phyloP scores from a whole-genome alignment of 805 yeast genomes.

The Kluyveromyces nonfermentans region DNA sequence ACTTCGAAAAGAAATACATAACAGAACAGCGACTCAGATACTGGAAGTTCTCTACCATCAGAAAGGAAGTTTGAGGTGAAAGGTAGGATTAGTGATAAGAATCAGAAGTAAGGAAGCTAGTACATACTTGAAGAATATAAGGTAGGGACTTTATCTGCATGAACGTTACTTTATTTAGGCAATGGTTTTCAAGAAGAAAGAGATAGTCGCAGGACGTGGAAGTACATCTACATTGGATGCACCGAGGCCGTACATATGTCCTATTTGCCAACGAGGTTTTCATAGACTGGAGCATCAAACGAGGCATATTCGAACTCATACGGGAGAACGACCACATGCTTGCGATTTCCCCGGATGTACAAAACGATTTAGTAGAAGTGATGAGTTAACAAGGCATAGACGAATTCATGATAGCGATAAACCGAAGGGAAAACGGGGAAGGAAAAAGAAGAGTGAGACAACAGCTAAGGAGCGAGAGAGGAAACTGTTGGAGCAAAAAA shows the following conservation, averaged over 20 bases:
- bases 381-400: constrained; percentile 64
- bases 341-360: constrained; percentile 64
- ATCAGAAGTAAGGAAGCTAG: background rate
- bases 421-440: constrained; percentile 49
- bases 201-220: background rate
- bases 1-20: background rate
- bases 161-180: background rate
- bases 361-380: constrained; percentile 60
- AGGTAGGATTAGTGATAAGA: no score
- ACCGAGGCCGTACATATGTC: constrained; percentile 59
- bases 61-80: no score
- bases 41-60: no score
- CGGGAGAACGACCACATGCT: constrained; percentile 76
- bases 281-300: constrained; percentile 73
- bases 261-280: constrained; percentile 65
- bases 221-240: constrained; percentile 16
- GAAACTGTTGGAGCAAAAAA: background rate
- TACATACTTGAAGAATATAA: no score
- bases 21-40: no score
- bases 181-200: background rate
- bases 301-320: constrained; percentile 69
- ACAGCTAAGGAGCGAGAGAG: constrained; percentile 1
- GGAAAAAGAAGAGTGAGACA: constrained; percentile 28
- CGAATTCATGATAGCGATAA: constrained; percentile 67
- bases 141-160: background rate